These are phyloP conservation scores for Passiflora organensis DNA, from an alignment of 345 rosid genomes.

Conservation along the genomic window DNA sequence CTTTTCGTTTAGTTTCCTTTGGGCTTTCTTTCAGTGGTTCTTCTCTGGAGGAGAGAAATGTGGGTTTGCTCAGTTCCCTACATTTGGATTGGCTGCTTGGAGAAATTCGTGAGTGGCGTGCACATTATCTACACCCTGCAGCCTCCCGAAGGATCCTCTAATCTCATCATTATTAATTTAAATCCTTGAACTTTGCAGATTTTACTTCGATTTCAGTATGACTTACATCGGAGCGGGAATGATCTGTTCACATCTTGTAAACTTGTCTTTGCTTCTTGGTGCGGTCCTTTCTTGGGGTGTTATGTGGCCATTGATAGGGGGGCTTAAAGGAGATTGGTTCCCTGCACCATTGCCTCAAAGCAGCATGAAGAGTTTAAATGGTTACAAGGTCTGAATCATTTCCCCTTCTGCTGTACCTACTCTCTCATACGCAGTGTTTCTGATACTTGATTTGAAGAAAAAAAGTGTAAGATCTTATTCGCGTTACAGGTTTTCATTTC, in stretches of 20 bases:
- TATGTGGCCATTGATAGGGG: conserved; percentile 83
- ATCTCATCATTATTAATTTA: conserved; percentile 8
- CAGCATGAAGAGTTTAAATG: conserved; percentile 84
- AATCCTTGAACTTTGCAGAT: conserved; percentile 44
- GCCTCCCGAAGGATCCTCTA: not conserved
- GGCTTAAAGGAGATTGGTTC: conserved; percentile 74
- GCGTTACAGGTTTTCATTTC: conserved; percentile 68
- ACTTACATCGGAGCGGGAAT: conserved; percentile 93
- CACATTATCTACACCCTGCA: not conserved
- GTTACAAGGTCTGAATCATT: conserved; percentile 71
- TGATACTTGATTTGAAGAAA: not conserved
- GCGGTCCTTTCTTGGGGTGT: conserved; percentile 89
- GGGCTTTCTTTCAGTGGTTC: conserved; percentile 93
- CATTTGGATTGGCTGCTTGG: conserved; percentile 78
- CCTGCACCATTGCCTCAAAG: conserved; percentile 43
- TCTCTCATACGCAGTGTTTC: too few relatives aligned
- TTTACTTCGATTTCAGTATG: conserved; percentile 84
- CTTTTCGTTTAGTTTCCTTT: conserved; percentile 64
- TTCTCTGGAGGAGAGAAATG: conserved; percentile 60
- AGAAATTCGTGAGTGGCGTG: conserved; percentile 55
- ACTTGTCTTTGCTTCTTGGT: conserved; percentile 81
- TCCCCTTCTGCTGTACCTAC: too few relatives aligned
- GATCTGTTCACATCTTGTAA: conserved; percentile 95
- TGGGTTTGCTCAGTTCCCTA: conserved; percentile 75
- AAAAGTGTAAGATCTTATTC: not conserved